Percentiles rank a stretch among this genome's conserved stretches.
phyloP scores from a whole-genome alignment of 306 rosid genomes.

The Fagus crenata region DNA sequence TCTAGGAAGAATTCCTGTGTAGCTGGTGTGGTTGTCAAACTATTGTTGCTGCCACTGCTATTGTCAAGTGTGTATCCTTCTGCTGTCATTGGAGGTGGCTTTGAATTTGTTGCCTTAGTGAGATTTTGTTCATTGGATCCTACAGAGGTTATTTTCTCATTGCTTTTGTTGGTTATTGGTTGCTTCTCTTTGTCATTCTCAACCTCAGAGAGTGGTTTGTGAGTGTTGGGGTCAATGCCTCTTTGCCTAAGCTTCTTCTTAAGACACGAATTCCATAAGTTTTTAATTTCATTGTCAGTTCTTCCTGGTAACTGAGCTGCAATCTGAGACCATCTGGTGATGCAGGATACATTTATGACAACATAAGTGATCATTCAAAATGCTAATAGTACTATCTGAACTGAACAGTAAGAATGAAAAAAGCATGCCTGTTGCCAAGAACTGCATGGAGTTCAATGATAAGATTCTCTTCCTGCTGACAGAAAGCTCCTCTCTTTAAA shows the following conservation, averaged over 20 bases:
- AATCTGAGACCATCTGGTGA: conserved; percentile 88
- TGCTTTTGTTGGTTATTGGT: conserved; percentile 31
- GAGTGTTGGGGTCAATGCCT: conserved; percentile 94
- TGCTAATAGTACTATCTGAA: conserved; percentile 1
- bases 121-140: conserved; percentile 48
- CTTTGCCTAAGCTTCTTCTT: conserved; percentile 90
- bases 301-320: conserved; percentile 93
- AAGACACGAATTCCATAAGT: conserved; percentile 84
- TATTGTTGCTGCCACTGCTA: conserved; percentile 26
- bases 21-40: conserved; percentile 31
- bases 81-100: conserved; percentile 23
- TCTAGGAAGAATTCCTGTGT: conserved; percentile 63
- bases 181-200: conserved; percentile 38
- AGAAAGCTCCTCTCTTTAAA: conserved; percentile 94
- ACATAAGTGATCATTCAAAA: conserved; percentile 2
- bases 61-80: conserved; percentile 39
- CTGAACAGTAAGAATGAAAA: neutral
- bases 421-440: conserved; percentile 69
- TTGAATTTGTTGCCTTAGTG: conserved; percentile 32
- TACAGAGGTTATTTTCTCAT: conserved; percentile 48
- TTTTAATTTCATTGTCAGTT: conserved; percentile 92
- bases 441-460: conserved; percentile 86
- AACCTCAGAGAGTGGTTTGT: conserved; percentile 58
- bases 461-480: conserved; percentile 77
- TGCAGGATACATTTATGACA: neutral